Conservation (phyloP, 2,329 filamentous ascomycete species). For the Huntiella decipiens region DNA sequence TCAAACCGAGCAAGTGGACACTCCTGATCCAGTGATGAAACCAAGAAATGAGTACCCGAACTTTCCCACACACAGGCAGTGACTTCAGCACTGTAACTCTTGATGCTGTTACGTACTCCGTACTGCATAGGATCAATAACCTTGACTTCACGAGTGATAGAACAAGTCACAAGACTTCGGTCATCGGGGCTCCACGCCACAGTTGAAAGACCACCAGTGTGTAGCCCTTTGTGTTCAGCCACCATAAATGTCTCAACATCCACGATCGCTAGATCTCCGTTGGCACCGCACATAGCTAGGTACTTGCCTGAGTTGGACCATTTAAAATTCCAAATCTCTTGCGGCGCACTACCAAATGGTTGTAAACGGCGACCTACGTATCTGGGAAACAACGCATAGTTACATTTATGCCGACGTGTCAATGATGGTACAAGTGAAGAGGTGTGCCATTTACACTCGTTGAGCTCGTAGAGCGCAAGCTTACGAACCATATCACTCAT, state of each 20-base stretch:
- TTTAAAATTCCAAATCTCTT: constrained; percentile 79
- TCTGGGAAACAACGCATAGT: constrained; percentile 60
- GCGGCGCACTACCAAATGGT: constrained; percentile 32
- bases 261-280: constrained; percentile 62
- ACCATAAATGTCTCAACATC: constrained; percentile 52
- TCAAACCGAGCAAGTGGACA: constrained; percentile 54
- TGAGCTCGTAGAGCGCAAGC: constrained; percentile 68
- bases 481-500: constrained; percentile 64
- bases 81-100: constrained; percentile 43
- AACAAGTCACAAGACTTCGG: constrained; percentile 67
- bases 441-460: constrained; percentile 76
- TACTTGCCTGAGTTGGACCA: constrained; percentile 77
- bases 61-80: constrained; percentile 80
- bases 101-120: neutral
- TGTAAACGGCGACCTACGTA: constrained; percentile 32
- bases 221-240: constrained; percentile 40
- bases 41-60: constrained; percentile 48
- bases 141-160: constrained; percentile 50
- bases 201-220: constrained; percentile 55
- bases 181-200: constrained; percentile 88
- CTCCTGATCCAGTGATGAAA: constrained; percentile 45
- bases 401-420: constrained; percentile 75
- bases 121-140: constrained; percentile 23
- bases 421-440: constrained; percentile 59
- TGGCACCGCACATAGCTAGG: constrained; percentile 65